Percentiles rank a stretch among this genome's conserved stretches.
Evolutionary conservation across 495 filamentous ascomycete species (phyloP).

Genomic region (Hypoxylon trugodes): DNA sequence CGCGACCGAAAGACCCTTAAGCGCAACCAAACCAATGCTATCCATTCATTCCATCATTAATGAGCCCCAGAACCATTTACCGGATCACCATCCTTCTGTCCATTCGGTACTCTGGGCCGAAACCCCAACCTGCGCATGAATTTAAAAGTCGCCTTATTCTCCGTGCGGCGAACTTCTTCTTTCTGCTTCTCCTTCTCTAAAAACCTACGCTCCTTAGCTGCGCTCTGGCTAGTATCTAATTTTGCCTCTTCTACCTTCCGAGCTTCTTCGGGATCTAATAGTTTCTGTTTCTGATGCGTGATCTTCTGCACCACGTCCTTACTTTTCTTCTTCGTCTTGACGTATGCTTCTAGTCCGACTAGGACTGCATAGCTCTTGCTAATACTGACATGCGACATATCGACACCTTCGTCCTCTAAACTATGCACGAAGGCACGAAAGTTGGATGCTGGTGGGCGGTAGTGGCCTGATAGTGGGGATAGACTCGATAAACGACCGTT

Average conservation of each 20-base stretch:
- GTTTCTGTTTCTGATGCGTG: conserved; percentile 44
- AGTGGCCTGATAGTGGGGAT: conserved; percentile 77
- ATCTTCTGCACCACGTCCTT: conserved; percentile 54
- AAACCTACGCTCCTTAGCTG: conserved; percentile 54
- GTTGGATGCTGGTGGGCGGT: conserved; percentile 80
- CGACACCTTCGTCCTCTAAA: conserved; percentile 76
- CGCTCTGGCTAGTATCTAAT: conserved; percentile 60
- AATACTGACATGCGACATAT: conserved; percentile 79
- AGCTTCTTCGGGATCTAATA: conserved; percentile 56
- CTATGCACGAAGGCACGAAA: conserved; percentile 81
- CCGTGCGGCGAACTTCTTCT: conserved; percentile 47
- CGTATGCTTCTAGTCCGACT: conserved; percentile 82
- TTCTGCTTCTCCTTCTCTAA: conserved; percentile 48
- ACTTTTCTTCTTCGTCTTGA: conserved; percentile 67
- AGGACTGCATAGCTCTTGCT: conserved; percentile 83
- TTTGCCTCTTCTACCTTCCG: conserved; percentile 52
- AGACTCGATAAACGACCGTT: conserved; percentile 72
- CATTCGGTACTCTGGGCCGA: conserved; percentile 35
- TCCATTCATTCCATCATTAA: conserved; percentile 11
- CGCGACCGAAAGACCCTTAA: neutral
- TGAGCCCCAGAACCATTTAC: neutral
- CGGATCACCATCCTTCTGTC: conserved; percentile 23
- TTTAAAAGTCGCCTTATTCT: conserved; percentile 45
- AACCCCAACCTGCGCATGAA: conserved; percentile 49
- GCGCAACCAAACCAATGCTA: neutral